Base-by-base conservation (phyloP, 2,329 filamentous ascomycete species). In the Ophiognomonia clavigignenti-juglandacearum region DNA sequence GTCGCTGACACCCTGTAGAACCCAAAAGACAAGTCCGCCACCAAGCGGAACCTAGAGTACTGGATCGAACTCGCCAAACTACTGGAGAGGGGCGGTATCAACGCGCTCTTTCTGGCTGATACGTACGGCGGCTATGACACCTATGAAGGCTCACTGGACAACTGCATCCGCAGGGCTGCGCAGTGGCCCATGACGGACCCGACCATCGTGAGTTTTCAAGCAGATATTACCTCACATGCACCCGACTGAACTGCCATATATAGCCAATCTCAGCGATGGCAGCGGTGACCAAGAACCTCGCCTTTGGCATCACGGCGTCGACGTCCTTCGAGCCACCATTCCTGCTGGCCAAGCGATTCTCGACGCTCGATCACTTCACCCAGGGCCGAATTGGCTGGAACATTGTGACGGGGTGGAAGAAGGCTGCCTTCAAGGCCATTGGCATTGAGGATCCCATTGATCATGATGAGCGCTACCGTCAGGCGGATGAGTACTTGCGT, bases 171-270 rank as follows among this genome's bases (percentile, higher is more conserved):
- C 2, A 66, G 78, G 20, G 80, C 78, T 1, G 78, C 80, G 0
- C 81, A 85, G 56, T 84, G 79, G 78, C 80, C 82, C 0, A 71
- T 84, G 59, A 82, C 77, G 0, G 81, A 85, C 56, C 82, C 82
- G 0, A 75, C 75, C 0, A 83, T 83, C 56, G 77, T 81, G 57
- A 54, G 73, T 4, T 29, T 14, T n/a, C 8, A 14, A 3, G 35
- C 38, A 9, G 14, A 6, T 37, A n/a, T 20, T 18, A 23, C 16
- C 10, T 20, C 4, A 27, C 2, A 19, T 1, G 7, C 19, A 14
- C 37, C 5, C 40, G 4, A 24, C 7, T 37, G 38, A 10, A 22
- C 14, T 45, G 13, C 48, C 19, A 37, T 7, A 35, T 22, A 37
- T 45, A 80, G 75, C 77, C 79, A 3, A 81, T 84, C 45, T 73